Conservation (phyloP, 2,329 filamentous ascomycete species). For the Fusarium papillatum region DNA sequence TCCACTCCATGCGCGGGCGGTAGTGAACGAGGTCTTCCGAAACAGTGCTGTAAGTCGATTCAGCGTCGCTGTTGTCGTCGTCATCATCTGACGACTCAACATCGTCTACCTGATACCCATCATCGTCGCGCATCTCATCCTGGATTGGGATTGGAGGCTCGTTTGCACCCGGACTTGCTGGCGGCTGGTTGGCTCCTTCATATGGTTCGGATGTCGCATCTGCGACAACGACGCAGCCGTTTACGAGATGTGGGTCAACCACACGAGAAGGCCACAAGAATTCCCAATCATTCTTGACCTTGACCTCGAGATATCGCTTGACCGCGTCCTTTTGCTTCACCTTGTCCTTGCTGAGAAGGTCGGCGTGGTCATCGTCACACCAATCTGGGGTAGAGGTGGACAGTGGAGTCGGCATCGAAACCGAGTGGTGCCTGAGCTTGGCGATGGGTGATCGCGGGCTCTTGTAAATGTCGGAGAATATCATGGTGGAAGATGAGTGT, state of each 20-base stretch:
- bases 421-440: slow-evolving; percentile 60
- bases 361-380: slow-evolving; percentile 68
- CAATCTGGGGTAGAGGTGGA: slow-evolving; percentile 48
- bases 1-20: slow-evolving; percentile 67
- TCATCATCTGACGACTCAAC: slow-evolving; percentile 53
- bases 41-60: slow-evolving; percentile 69
- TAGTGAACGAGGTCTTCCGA: slow-evolving; percentile 68
- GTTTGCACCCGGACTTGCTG: slow-evolving; percentile 20
- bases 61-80: slow-evolving; percentile 49
- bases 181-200: slow-evolving; percentile 5
- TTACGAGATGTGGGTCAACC: slow-evolving; percentile 20
- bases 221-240: slow-evolving; percentile 12
- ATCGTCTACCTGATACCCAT: slow-evolving; percentile 53
- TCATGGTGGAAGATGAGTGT: slow-evolving; percentile 54
- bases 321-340: slow-evolving; percentile 74
- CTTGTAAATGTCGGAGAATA: slow-evolving; percentile 72
- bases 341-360: slow-evolving; percentile 74
- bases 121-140: slow-evolving; percentile 51
- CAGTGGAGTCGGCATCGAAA: slow-evolving; percentile 47
- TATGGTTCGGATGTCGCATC: slow-evolving; percentile 16
- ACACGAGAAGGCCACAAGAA: slow-evolving; percentile 66
- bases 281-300: slow-evolving; percentile 71
- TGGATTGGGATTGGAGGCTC: slow-evolving; percentile 37
- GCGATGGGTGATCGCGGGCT: slow-evolving; percentile 66
- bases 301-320: slow-evolving; percentile 65